These are phyloP conservation scores for Lachancea lanzarotensis DNA, from an alignment of 805 yeast species.

Conservation along the genomic window DNA sequence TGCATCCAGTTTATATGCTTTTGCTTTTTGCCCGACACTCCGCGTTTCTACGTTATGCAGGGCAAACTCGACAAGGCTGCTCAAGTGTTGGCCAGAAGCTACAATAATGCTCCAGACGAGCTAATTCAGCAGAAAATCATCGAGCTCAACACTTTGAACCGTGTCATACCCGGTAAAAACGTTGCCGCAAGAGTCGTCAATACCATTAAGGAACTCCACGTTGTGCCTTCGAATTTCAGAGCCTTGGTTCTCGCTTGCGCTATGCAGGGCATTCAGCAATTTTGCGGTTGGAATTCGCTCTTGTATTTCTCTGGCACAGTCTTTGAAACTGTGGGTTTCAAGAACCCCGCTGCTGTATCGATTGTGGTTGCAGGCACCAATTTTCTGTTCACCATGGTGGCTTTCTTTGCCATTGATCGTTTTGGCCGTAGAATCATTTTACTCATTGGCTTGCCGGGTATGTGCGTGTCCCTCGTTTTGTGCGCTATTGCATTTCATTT, in stretches of 20 bases:
- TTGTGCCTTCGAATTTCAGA: constrained; percentile 72
- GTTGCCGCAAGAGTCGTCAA: constrained; percentile 49
- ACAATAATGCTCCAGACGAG: constrained; percentile 55
- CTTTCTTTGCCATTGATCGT: constrained; percentile 78
- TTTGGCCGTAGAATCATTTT: constrained; percentile 85
- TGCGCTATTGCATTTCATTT: constrained; percentile 91
- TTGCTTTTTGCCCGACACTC: constrained; percentile 89
- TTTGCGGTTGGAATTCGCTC: constrained; percentile 91
- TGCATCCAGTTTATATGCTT: constrained; percentile 69
- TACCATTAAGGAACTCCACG: constrained; percentile 57
- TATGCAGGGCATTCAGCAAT: constrained; percentile 92
- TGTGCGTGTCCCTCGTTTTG: constrained; percentile 67
- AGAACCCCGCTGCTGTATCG: constrained; percentile 89
- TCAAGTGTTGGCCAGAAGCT: constrained; percentile 55
- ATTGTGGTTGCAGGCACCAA: constrained; percentile 91
- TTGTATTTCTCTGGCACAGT: constrained; percentile 94
- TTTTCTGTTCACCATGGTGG: constrained; percentile 78
- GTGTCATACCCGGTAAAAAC: constrained; percentile 41
- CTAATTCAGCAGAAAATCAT: constrained; percentile 60
- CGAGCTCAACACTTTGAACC: constrained; percentile 50
- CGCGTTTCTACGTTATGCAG: constrained; percentile 76
- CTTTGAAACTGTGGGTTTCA: constrained; percentile 84
- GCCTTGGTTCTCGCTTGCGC: constrained; percentile 90
- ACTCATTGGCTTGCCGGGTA: constrained; percentile 74
- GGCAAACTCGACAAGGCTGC: constrained; percentile 61